phyloP scores from a whole-genome alignment of 169 alveolate genomes.

The Eimeria nieschulzi region DNA sequence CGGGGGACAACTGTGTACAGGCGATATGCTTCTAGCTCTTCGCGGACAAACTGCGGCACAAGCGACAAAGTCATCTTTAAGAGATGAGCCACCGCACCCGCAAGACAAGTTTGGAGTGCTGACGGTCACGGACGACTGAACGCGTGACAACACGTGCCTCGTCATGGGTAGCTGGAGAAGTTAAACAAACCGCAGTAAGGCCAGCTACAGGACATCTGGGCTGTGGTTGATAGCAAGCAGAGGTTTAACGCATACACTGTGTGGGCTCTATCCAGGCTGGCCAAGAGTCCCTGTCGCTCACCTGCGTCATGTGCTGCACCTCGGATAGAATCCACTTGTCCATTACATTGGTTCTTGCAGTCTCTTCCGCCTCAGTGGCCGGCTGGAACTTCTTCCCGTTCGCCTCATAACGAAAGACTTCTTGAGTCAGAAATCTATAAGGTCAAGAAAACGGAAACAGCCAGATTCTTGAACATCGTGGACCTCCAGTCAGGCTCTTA shows the following conservation, averaged over 20 bases:
- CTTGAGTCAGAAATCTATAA: conserved; percentile 93
- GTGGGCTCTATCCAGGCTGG: too few species aligned
- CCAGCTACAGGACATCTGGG: too few species aligned
- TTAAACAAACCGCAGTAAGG: too few species aligned
- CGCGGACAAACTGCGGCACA: conserved; percentile 86
- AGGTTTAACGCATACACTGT: too few species aligned
- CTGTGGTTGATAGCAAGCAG: too few species aligned
- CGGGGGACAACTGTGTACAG: conserved; percentile 96
- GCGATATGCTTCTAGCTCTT: conserved; percentile 96
- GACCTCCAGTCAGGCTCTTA: neutral
- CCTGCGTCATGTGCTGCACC: conserved; percentile 86
- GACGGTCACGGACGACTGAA: too few species aligned
- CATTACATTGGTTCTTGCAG: conserved; percentile 87
- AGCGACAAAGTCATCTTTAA: neutral
- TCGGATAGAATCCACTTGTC: conserved; percentile 96
- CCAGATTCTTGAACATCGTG: neutral
- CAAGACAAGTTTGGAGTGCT: too few species aligned
- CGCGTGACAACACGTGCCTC: too few species aligned
- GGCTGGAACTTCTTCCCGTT: conserved; percentile 85
- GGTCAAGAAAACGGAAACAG: neutral
- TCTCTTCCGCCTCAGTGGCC: conserved; percentile 37
- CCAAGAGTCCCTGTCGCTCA: neutral
- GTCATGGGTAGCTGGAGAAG: too few species aligned
- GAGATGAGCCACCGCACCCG: too few species aligned
- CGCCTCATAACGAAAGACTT: conserved; percentile 93